Percentiles rank a stretch among this genome's conserved stretches.
Evolutionary conservation across 306 rosid genomes (phyloP).

Genomic region (Canavalia gladiata): DNA sequence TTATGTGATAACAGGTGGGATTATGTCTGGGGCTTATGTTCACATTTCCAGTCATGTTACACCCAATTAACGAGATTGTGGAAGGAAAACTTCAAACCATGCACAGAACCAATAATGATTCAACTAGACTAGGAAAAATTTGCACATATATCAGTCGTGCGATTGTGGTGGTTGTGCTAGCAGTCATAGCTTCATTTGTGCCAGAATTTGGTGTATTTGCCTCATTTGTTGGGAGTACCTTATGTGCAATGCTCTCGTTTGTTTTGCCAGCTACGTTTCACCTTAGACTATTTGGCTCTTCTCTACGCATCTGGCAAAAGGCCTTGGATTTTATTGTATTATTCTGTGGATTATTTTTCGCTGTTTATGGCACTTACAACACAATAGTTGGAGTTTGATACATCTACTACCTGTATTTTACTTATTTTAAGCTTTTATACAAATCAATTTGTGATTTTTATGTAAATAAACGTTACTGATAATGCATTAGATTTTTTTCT

Average conservation of each 20-base stretch:
- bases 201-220: conserved; percentile 80
- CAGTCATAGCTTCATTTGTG: conserved; percentile 67
- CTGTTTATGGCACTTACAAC: conserved; percentile 82
- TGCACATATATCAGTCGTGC: conserved; percentile 66
- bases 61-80: conserved; percentile 84
- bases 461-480: background rate
- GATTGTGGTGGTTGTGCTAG: conserved; percentile 69
- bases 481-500: background rate
- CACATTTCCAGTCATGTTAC: conserved; percentile 91
- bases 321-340: conserved; percentile 66
- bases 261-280: conserved; percentile 90
- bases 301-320: conserved; percentile 67
- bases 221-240: conserved; percentile 87
- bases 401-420: conserved; percentile 23
- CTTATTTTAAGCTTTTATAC: conserved; percentile 30
- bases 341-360: conserved; percentile 76
- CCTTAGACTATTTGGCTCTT: conserved; percentile 70
- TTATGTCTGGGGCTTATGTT: conserved; percentile 82
- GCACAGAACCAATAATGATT: conserved; percentile 22
- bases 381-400: conserved; percentile 64
- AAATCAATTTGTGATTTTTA: conserved; percentile 23
- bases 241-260: conserved; percentile 85
- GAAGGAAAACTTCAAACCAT: conserved; percentile 60
- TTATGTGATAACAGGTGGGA: conserved; percentile 69
- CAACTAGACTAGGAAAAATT: conserved; percentile 49